phyloP scores from a whole-genome alignment of 2,329 filamentous ascomycete genomes.

The Botrytis galanthina region DNA sequence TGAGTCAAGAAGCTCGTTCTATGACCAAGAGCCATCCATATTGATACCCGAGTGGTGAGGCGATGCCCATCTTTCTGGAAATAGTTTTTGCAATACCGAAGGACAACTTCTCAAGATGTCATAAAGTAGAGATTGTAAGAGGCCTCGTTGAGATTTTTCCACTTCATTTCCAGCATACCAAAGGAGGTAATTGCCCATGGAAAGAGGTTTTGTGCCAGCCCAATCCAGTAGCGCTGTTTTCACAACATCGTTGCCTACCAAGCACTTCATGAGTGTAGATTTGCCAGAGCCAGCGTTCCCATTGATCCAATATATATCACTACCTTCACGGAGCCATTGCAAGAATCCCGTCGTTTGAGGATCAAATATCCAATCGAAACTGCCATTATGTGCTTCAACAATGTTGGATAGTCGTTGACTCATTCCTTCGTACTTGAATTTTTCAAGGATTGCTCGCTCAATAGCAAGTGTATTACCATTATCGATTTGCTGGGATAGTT shows the following conservation, averaged over 20 bases:
- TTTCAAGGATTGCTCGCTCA: background rate
- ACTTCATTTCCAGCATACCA: conserved; percentile 43
- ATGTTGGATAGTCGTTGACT: background rate
- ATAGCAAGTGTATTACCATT: background rate
- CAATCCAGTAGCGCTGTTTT: conserved; percentile 34
- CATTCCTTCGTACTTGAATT: background rate
- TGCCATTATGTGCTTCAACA: background rate
- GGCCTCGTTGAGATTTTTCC: conserved; percentile 23
- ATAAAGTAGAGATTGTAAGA: conserved; percentile 22
- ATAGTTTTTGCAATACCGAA: conserved; percentile 5
- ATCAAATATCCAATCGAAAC: background rate
- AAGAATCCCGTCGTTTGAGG: conserved; percentile 1
- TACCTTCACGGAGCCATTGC: conserved; percentile 20
- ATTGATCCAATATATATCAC: conserved; percentile 27
- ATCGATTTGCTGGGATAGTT: background rate
- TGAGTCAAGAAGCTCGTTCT: background rate
- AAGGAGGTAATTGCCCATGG: conserved; percentile 45
- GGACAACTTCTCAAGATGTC: conserved; percentile 2
- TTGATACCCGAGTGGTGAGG: background rate
- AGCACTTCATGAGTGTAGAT: conserved; percentile 30
- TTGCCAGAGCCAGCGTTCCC: conserved; percentile 28
- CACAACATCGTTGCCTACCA: conserved; percentile 4
- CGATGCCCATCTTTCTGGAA: background rate
- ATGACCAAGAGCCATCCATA: background rate
- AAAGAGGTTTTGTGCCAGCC: conserved; percentile 23